These are phyloP conservation scores for Termitomyces bulborhizus DNA, from an alignment of 768 basidiomycete species.

Conservation along the genomic window DNA sequence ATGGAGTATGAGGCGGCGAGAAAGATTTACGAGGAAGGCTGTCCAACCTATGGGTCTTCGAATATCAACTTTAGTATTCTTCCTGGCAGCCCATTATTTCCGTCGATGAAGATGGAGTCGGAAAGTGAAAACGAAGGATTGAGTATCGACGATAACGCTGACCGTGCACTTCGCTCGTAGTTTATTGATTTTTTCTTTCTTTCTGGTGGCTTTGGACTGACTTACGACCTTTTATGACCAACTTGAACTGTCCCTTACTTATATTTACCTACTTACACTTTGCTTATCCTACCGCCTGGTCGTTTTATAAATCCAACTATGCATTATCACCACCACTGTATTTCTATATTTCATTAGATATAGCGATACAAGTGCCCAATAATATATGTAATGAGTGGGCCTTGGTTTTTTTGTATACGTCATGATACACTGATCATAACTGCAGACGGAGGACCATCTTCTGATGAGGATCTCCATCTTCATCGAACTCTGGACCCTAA, in stretches of 20 bases:
- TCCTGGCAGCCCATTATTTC: slow-evolving; percentile 60
- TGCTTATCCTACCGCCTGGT: slow-evolving; percentile 2
- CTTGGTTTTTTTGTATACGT: too few species aligned
- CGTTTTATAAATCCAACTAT: slow-evolving; percentile 21
- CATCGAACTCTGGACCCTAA: slow-evolving; percentile 70
- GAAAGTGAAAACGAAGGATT: slow-evolving; percentile 69
- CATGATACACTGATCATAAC: slow-evolving; percentile 18
- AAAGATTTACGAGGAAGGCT: slow-evolving; percentile 82
- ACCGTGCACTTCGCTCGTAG: slow-evolving; percentile 24
- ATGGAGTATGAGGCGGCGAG: slow-evolving; percentile 86
- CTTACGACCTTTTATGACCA: slow-evolving; percentile 21
- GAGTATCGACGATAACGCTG: slow-evolving; percentile 39
- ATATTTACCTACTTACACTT: neutral
- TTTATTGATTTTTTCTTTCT: slow-evolving; percentile 6
- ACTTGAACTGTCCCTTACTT: slow-evolving; percentile 3
- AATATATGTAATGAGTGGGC: neutral
- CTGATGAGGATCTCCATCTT: slow-evolving; percentile 83
- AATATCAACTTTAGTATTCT: slow-evolving; percentile 83
- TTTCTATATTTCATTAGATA: slow-evolving; percentile 20
- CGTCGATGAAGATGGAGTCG: slow-evolving; percentile 54
- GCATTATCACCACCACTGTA: slow-evolving; percentile 20
- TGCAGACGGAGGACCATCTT: slow-evolving; percentile 64
- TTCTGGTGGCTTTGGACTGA: slow-evolving; percentile 4
- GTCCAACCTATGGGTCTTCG: slow-evolving; percentile 55
- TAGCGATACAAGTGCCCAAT: neutral